phyloP scores from a whole-genome alignment of 257 asterid species.

The Vinca minor region DNA sequence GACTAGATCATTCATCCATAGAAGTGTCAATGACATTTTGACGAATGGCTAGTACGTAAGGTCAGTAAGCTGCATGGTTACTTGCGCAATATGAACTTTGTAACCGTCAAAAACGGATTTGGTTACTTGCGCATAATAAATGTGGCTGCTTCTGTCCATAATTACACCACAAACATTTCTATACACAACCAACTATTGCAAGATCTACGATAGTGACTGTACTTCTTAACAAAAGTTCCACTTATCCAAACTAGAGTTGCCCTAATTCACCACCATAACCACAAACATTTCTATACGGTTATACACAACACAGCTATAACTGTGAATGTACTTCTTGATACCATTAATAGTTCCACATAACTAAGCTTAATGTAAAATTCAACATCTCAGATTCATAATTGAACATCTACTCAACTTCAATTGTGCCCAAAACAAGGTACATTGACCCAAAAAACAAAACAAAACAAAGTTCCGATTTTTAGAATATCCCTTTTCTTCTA shows the following conservation, averaged over 20 bases:
- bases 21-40: background rate
- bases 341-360: no score
- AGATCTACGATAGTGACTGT: background rate
- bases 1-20: background rate
- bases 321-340: no score
- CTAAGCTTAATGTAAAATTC: background rate
- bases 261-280: no score
- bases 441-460: slow-evolving; percentile 2
- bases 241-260: no score
- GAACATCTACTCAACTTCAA: background rate
- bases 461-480: background rate
- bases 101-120: background rate
- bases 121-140: background rate
- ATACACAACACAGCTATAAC: no score
- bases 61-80: background rate
- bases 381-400: slow-evolving; percentile 3
- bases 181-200: no score
- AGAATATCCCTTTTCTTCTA: background rate
- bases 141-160: no score
- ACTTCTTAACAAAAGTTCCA: background rate
- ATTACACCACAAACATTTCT: no score
- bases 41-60: background rate
- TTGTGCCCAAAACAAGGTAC: slow-evolving; percentile 3
- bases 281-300: no score
- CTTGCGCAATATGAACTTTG: background rate